Evolutionary conservation across 306 rosid species (phyloP).

Genomic region (Datisca glomerata): DNA sequence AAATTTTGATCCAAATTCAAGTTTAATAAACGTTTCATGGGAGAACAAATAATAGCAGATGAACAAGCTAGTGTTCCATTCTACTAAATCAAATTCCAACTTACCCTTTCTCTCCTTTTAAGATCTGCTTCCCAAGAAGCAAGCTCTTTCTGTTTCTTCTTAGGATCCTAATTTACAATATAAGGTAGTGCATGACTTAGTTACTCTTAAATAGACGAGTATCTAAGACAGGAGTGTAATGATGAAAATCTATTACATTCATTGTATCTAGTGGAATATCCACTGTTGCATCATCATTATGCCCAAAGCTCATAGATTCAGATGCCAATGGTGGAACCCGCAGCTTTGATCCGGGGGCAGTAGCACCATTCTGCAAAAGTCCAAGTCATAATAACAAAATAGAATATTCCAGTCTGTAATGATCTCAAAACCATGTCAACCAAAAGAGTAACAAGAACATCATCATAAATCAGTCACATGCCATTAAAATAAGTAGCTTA

Average conservation of each 20-base stretch:
- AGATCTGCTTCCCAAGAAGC: slow-evolving; percentile 92
- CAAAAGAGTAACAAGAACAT: too few species aligned
- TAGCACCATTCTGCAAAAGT: slow-evolving; percentile 38
- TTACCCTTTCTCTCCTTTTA: slow-evolving; percentile 70
- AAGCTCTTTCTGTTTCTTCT: slow-evolving; percentile 69
- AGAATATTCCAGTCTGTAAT: background rate
- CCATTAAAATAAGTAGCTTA: background rate
- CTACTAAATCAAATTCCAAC: background rate
- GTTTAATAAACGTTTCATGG: background rate
- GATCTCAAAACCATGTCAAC: background rate
- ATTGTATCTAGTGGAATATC: slow-evolving; percentile 76
- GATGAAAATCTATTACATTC: slow-evolving; percentile 32
- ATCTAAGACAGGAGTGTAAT: too few species aligned
- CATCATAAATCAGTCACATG: too few species aligned
- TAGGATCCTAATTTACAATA: slow-evolving; percentile 92
- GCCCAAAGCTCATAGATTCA: slow-evolving; percentile 68
- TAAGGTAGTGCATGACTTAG: too few species aligned
- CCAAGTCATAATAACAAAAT: slow-evolving; percentile 2
- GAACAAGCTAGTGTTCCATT: too few species aligned
- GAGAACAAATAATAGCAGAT: background rate
- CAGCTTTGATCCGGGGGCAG: slow-evolving; percentile 57
- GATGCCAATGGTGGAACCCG: slow-evolving; percentile 58
- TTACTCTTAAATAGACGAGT: too few species aligned
- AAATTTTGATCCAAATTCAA: background rate
- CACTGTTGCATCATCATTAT: slow-evolving; percentile 79